Evolutionary conservation across 2,329 filamentous ascomycete genomes (phyloP).

Genomic region (Hypoxylon sp.): DNA sequence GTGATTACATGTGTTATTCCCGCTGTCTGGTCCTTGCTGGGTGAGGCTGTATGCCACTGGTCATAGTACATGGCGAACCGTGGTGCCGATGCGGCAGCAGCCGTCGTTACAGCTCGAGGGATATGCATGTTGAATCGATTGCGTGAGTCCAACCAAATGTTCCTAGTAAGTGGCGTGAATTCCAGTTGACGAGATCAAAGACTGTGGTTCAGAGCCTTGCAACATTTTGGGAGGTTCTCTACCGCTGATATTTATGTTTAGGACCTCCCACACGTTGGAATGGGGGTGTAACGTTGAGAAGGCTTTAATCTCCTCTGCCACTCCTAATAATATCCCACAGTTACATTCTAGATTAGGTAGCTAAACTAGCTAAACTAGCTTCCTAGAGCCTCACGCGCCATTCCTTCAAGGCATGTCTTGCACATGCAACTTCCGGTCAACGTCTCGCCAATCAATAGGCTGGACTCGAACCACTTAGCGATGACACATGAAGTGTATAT

Average conservation of each 20-base stretch:
- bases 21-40: slow-evolving; percentile 38
- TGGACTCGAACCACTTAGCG: slow-evolving; percentile 13
- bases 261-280: slow-evolving; percentile 31
- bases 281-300: slow-evolving; percentile 44
- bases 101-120: slow-evolving; percentile 35
- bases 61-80: slow-evolving; percentile 52
- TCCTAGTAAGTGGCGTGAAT: slow-evolving; percentile 3
- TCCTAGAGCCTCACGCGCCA: slow-evolving; percentile 40
- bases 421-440: slow-evolving; percentile 17
- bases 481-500: background rate
- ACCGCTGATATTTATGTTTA: slow-evolving; percentile 33
- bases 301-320: slow-evolving; percentile 13
- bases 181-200: slow-evolving; percentile 9
- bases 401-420: slow-evolving; percentile 27
- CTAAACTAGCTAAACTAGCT: slow-evolving; percentile 22
- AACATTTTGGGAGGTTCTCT: background rate
- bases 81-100: slow-evolving; percentile 41
- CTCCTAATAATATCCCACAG: slow-evolving; percentile 30
- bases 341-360: slow-evolving; percentile 37
- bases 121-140: slow-evolving; percentile 45
- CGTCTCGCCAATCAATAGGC: background rate
- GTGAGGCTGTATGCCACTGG: slow-evolving; percentile 49
- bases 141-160: slow-evolving; percentile 5
- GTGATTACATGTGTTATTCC: slow-evolving; percentile 54
- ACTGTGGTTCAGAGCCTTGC: background rate